A percentile compares a stretch with the other conserved stretches of the same genome.
These are phyloP conservation scores for Oryza meyeriana DNA, from an alignment of 176 grass and related monocot genomes.

Conservation along the genomic window DNA sequence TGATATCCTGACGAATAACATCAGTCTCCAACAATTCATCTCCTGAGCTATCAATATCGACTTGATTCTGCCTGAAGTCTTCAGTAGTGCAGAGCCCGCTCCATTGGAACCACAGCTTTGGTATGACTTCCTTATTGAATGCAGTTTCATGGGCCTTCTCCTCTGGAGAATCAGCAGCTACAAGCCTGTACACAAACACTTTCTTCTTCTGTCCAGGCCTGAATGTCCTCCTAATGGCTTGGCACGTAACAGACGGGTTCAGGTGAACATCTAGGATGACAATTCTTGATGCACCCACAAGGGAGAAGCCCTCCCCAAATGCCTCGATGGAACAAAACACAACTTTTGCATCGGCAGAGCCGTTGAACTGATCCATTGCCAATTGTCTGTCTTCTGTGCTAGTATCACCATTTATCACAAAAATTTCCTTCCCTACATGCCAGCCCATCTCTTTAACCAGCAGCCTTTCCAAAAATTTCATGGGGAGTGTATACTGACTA, in stretches of 20 bases:
- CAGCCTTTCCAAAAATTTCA: slow-evolving; percentile 87
- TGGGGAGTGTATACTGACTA: slow-evolving; percentile 74
- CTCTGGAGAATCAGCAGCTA: slow-evolving; percentile 57
- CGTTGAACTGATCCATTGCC: slow-evolving; percentile 73
- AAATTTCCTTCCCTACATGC: slow-evolving; percentile 87
- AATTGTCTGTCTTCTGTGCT: slow-evolving; percentile 64
- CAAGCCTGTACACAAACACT: slow-evolving; percentile 72
- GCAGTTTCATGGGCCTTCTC: slow-evolving; percentile 44
- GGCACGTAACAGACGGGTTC: slow-evolving; percentile 85
- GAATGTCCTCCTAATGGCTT: slow-evolving; percentile 83
- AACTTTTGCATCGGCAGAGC: slow-evolving; percentile 77
- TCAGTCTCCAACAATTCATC: slow-evolving; percentile 58
- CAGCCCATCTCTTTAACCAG: slow-evolving; percentile 75
- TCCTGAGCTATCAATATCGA: slow-evolving; percentile 31
- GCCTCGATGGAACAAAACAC: slow-evolving; percentile 87
- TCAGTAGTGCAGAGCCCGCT: slow-evolving; percentile 40
- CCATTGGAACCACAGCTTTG: slow-evolving; percentile 90
- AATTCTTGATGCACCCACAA: slow-evolving; percentile 83
- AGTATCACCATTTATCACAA: slow-evolving; percentile 73
- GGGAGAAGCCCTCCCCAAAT: slow-evolving; percentile 83
- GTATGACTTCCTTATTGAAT: slow-evolving; percentile 72
- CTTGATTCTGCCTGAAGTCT: slow-evolving; percentile 56
- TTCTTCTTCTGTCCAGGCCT: slow-evolving; percentile 86
- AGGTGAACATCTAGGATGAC: slow-evolving; percentile 83
- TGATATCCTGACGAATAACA: slow-evolving; percentile 52